These are phyloP conservation scores for Lepiota venenata DNA, from an alignment of 768 basidiomycete genomes.

Conservation along the genomic window DNA sequence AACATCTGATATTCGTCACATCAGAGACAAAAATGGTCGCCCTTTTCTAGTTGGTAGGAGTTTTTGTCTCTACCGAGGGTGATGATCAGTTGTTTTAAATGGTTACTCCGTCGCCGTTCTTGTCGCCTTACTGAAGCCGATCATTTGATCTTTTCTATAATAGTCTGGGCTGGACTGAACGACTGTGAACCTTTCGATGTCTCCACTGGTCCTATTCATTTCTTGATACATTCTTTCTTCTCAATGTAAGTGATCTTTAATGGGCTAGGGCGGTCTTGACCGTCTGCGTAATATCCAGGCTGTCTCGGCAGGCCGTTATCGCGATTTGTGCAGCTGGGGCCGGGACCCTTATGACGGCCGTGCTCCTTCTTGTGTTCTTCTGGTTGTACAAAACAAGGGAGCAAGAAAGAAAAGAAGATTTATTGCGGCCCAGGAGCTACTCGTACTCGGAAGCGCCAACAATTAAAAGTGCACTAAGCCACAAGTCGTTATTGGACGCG, in stretches of 20 bases:
- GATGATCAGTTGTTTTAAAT: not conserved
- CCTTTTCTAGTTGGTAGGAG: not conserved
- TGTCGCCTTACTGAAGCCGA: not conserved
- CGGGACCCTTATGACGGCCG: no score
- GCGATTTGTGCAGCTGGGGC: no score
- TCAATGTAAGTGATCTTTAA: not conserved
- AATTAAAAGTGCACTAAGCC: no score
- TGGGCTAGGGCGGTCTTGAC: no score
- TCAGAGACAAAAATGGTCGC: not conserved
- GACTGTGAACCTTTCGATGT: not conserved
- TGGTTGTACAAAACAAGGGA: no score
- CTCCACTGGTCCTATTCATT: not conserved
- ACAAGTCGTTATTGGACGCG: not conserved
- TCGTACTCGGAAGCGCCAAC: not conserved
- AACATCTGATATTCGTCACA: not conserved
- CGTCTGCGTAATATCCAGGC: no score
- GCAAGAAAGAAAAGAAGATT: not conserved
- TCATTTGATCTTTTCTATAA: not conserved
- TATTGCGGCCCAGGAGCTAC: not conserved
- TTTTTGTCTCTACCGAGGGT: not conserved
- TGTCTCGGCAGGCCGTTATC: no score
- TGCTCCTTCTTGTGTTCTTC: not conserved
- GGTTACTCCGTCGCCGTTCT: no score
- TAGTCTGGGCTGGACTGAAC: not conserved
- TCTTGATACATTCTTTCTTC: not conserved